Evolutionary conservation across 345 rosid genomes (phyloP).

Genomic region (Pistacia integerrima): DNA sequence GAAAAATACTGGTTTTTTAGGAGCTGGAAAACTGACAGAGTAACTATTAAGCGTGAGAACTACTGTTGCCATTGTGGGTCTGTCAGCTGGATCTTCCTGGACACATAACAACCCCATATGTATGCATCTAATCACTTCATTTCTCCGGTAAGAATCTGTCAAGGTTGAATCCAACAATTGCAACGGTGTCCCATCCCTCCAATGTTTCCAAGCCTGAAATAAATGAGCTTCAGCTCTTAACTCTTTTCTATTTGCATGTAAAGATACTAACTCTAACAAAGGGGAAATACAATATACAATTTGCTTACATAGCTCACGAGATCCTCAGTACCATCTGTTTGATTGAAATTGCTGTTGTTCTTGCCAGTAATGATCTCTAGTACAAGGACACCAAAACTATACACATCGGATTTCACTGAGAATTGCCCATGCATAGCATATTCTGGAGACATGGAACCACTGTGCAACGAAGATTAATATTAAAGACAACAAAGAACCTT

Average conservation of each 20-base stretch:
- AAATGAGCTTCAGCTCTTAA: neutral
- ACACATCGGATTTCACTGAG: slow-evolving; percentile 41
- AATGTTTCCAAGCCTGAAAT: slow-evolving; percentile 33
- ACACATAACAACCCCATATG: slow-evolving; percentile 35
- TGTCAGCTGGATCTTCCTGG: slow-evolving; percentile 33
- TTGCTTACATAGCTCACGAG: slow-evolving; percentile 27
- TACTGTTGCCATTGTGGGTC: slow-evolving; percentile 41
- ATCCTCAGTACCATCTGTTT: neutral
- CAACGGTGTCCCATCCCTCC: slow-evolving; percentile 23
- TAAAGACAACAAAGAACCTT: too few species aligned
- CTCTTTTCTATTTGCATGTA: too few species aligned
- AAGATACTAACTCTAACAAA: neutral
- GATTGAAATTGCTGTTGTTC: slow-evolving; percentile 21
- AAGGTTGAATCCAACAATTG: slow-evolving; percentile 24
- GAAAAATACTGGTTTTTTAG: slow-evolving; percentile 25
- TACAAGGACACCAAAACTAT: slow-evolving; percentile 37
- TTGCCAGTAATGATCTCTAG: slow-evolving; percentile 39
- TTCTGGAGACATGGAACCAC: slow-evolving; percentile 47
- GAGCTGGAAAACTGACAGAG: slow-evolving; percentile 26
- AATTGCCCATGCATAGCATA: slow-evolving; percentile 36
- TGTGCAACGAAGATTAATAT: neutral
- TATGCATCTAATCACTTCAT: slow-evolving; percentile 34
- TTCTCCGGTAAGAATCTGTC: slow-evolving; percentile 17
- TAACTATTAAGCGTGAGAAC: slow-evolving; percentile 33
- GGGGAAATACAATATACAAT: neutral